Conservation (phyloP, 73 alveolate genomes). For the Effrenium voratum region DNA sequence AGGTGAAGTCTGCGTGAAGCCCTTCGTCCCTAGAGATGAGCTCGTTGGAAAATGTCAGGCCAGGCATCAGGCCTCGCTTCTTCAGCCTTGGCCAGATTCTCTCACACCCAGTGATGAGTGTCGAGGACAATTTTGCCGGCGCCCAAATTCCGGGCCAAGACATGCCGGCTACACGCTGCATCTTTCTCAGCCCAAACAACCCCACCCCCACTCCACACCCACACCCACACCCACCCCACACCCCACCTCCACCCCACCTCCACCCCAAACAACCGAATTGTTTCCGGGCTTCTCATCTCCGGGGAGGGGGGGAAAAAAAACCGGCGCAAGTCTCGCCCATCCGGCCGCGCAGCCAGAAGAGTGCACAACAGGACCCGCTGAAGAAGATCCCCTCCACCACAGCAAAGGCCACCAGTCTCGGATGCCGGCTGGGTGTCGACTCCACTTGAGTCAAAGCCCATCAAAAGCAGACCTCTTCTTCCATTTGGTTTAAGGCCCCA, state of each 20-base stretch:
- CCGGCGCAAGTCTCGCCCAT: neutral
- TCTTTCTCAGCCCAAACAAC: neutral
- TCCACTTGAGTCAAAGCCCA: too few species aligned
- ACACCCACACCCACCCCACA: neutral
- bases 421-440: too few species aligned
- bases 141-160: neutral
- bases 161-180: neutral
- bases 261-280: too few species aligned
- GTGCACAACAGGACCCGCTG: slow-evolving; percentile 98
- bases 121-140: neutral
- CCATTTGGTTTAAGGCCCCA: too few species aligned
- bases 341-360: slow-evolving; percentile 96
- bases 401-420: slow-evolving; percentile 99
- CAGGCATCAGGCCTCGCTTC: slow-evolving; percentile 99
- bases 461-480: too few species aligned
- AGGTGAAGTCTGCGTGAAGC: too few species aligned
- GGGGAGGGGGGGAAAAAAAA: neutral
- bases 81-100: slow-evolving; percentile 98
- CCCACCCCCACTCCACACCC: neutral
- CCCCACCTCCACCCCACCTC: neutral
- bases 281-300: neutral
- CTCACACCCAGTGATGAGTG: slow-evolving; percentile 97
- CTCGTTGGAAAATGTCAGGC: slow-evolving; percentile 98
- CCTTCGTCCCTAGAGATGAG: slow-evolving; percentile 98
- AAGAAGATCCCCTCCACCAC: slow-evolving; percentile 99